These are phyloP conservation scores for Begonia peltatifolia DNA, from an alignment of 306 rosid genomes.

Conservation along the genomic window DNA sequence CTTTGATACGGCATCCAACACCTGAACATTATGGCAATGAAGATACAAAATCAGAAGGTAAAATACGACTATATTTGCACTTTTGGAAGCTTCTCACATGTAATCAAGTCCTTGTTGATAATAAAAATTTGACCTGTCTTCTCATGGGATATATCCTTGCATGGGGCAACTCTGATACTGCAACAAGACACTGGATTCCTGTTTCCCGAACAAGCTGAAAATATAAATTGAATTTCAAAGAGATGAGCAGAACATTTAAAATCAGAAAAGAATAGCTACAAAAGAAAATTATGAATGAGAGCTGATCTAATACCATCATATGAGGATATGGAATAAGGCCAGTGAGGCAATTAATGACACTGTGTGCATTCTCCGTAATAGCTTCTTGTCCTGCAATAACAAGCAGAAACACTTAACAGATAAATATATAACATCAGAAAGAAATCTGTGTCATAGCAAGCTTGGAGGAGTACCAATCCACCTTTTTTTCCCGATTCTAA, in stretches of 20 bases:
- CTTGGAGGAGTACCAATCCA: too few species aligned
- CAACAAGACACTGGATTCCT: constrained; percentile 71
- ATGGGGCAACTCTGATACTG: constrained; percentile 72
- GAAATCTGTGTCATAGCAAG: too few species aligned
- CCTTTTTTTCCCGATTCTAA: too few species aligned
- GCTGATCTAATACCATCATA: constrained; percentile 47
- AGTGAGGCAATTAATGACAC: constrained; percentile 41
- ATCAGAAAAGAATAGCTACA: constrained; percentile 12
- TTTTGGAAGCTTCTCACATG: background rate
- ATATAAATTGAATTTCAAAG: constrained; percentile 5
- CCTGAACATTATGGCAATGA: constrained; percentile 22
- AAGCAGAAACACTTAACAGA: background rate
- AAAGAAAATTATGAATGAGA: constrained; percentile 6
- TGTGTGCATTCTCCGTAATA: constrained; percentile 53
- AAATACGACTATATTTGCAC: background rate
- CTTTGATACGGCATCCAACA: constrained; percentile 33
- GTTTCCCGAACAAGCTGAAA: constrained; percentile 89
- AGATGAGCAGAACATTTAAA: background rate
- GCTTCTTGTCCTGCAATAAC: constrained; percentile 58
- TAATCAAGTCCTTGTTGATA: background rate
- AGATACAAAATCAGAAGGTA: background rate
- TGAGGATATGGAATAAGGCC: constrained; percentile 54
- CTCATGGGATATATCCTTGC: constrained; percentile 70
- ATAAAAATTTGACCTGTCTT: constrained; percentile 33
- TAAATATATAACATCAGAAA: too few species aligned